Evolutionary conservation across 139 green algal genomes (phyloP).

Genomic region (Yamagishiella unicocca): DNA sequence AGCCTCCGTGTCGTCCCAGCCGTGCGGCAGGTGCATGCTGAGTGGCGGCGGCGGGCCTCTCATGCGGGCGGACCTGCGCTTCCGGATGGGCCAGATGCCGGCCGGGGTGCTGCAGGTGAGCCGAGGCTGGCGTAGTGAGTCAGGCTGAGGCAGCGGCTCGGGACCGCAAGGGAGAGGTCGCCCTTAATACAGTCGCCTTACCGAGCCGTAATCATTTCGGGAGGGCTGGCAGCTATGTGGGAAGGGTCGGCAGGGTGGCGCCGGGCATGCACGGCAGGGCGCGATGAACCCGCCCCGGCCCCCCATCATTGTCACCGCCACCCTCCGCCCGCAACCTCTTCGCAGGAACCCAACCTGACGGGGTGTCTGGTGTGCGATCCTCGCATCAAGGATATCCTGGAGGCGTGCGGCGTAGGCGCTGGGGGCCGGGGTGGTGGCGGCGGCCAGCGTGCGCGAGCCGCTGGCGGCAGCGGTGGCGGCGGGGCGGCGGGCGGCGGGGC

Average conservation of each 20-base stretch:
- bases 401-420: conserved; percentile 26
- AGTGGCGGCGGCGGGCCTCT: neutral
- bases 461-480: neutral
- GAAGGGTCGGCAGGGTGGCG: too few relatives aligned
- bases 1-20: neutral
- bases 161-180: too few relatives aligned
- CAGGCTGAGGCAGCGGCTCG: neutral
- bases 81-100: conserved; percentile 31
- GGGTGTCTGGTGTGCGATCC: conserved; percentile 67
- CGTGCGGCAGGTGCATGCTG: conserved; percentile 12
- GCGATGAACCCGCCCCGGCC: too few relatives aligned
- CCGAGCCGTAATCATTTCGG: too few relatives aligned
- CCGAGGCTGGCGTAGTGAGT: neutral
- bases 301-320: too few relatives aligned
- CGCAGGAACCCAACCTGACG: conserved; percentile 47
- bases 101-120: conserved; percentile 30
- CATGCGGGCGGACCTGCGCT: neutral
- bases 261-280: too few relatives aligned
- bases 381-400: conserved; percentile 55
- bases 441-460: too few relatives aligned
- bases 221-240: too few relatives aligned
- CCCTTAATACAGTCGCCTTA: too few relatives aligned
- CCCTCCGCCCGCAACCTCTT: too few relatives aligned
- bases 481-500: neutral
- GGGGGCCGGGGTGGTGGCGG: neutral